Evolutionary conservation across 2,329 filamentous ascomycete species (phyloP), one percentile per base, ranked within the genome.

Genomic region (Cytospora piceae): DNA sequence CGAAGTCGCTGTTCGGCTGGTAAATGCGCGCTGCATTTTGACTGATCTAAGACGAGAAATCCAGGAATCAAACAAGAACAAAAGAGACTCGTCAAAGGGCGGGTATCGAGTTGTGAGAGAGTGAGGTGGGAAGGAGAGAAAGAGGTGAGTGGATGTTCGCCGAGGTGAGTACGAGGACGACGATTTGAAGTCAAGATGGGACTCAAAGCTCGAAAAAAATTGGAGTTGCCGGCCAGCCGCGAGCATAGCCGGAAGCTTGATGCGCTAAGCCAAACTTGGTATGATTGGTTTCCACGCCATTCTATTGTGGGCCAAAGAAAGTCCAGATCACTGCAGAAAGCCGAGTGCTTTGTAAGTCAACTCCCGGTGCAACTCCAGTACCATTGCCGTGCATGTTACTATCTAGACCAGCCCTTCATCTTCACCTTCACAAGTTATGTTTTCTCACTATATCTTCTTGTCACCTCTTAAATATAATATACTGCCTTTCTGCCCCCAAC

Each of bases 11-110:
- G 91, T 84, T 78, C 87, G 85, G 74, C 92, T 92, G 78, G 91
- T 88, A 77, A 99, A 87, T 82, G 93, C 93, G 82, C 95, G 92
- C 87, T 99, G 95, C 95, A 99, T 99, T 78, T 80, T 91, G 82
- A 73, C 7, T 70, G 70, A 69, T 68, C 70, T 72, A 69, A 61
- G 71, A 73, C 71, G 69, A 74, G 73, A 71, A 71, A 73, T 74
- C 65, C 70, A 69, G 65, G 69, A 60, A 65, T 24, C 52, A 63
- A 61, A 63, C 46, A 63, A 66, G 52, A 66, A 69, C 68, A 70
- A 72, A 72, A 53, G 69, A 68, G 67, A 65, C 68, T 70, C 68
- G 68, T 65, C 31, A 52, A 67, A 66, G 46, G 58, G 46, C 69
- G 74, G 71, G 72, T 71, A 71, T 72, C 70, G 68, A 67, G 51